Evolutionary conservation across 129 eudicot species (phyloP).

Genomic region (Saussurea involucrata): DNA sequence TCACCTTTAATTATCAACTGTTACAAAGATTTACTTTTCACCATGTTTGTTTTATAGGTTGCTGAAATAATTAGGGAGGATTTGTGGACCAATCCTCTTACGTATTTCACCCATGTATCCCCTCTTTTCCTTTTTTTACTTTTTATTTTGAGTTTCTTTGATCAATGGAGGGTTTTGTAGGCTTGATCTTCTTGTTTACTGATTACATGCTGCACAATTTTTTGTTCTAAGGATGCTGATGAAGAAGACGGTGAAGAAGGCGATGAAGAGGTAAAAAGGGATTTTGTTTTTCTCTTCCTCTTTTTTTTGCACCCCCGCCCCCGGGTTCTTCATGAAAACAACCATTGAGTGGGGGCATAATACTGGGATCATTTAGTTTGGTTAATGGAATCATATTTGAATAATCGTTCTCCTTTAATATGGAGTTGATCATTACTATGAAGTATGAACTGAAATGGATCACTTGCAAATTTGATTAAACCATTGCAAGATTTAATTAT

Average conservation of each 20-base stretch:
- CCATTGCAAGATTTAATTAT: background rate
- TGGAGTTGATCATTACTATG: background rate
- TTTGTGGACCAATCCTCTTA: conserved; percentile 89
- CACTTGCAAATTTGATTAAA: background rate
- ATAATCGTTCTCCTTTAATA: background rate
- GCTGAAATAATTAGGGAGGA: conserved; percentile 95
- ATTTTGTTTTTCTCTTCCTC: no score
- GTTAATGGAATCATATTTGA: no score
- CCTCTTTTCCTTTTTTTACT: background rate
- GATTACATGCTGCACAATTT: background rate
- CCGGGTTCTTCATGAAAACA: no score
- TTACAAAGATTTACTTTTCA: background rate
- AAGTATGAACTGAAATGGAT: background rate
- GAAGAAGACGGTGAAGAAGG: conserved; percentile 59
- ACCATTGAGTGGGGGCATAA: no score
- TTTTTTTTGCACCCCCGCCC: no score
- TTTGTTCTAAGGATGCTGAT: conserved; percentile 65
- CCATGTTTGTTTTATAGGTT: conserved; percentile 43
- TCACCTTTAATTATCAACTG: background rate
- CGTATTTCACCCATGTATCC: conserved; percentile 66
- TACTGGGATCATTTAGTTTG: no score
- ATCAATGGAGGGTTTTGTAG: background rate
- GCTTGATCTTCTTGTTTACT: background rate
- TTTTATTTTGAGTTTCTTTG: background rate
- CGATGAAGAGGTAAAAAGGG: conserved; percentile 53